A percentile compares a stretch with the other conserved stretches of the same genome.
Conservation (phyloP, 2,329 filamentous ascomycete genomes). For the Colletotrichum godetiae region DNA sequence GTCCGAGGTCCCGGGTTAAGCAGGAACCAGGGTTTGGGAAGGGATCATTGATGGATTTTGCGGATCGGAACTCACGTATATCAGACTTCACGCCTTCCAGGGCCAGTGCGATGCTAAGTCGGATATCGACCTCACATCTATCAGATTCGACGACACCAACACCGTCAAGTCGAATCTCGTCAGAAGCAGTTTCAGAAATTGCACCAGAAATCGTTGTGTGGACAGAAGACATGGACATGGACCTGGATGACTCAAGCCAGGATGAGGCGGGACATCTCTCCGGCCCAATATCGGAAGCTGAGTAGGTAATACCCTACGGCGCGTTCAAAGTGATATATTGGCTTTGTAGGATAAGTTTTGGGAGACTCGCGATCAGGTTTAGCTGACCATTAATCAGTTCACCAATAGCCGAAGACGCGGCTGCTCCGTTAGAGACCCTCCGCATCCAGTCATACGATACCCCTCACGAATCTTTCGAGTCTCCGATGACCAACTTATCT, state of each 20-base stretch:
- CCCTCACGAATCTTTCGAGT: constrained; percentile 57
- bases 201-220: constrained; percentile 58
- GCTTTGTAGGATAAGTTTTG: neutral
- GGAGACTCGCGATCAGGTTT: neutral
- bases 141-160: constrained; percentile 36
- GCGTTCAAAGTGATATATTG: neutral
- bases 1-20: constrained; percentile 34
- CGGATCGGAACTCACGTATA: constrained; percentile 41
- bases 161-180: constrained; percentile 44
- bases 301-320: constrained; percentile 22
- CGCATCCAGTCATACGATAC: constrained; percentile 23
- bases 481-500: constrained; percentile 64
- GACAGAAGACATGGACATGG: constrained; percentile 56
- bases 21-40: constrained; percentile 40
- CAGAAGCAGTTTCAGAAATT: constrained; percentile 48
- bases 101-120: constrained; percentile 41
- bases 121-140: constrained; percentile 43
- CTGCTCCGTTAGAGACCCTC: constrained; percentile 2
- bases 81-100: constrained; percentile 36
- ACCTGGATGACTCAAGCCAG: constrained; percentile 39
- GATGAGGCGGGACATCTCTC: constrained; percentile 35
- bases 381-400: constrained; percentile 16
- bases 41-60: constrained; percentile 37
- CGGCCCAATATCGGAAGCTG: constrained; percentile 11
- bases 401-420: constrained; percentile 13